These are phyloP conservation scores for Termitomyces sp. DNA, from an alignment of 768 basidiomycete species.

Conservation along the genomic window DNA sequence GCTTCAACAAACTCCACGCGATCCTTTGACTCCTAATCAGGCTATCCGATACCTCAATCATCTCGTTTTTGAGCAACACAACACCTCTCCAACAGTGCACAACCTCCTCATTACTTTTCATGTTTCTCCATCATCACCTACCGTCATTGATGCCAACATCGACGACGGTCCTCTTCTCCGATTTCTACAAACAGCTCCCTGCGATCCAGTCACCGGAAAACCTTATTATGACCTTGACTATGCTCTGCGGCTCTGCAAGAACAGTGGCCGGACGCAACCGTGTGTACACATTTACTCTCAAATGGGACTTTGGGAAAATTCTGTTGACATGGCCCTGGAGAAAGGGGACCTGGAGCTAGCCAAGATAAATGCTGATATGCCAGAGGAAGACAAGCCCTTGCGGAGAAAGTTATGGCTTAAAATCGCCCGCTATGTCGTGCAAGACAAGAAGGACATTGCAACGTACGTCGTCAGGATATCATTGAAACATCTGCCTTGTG, in stretches of 20 bases:
- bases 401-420: conserved; percentile 97
- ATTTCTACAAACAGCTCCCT: conserved; percentile 79
- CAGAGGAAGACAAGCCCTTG: conserved; percentile 81
- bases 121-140: conserved; percentile 46
- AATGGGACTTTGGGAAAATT: conserved; percentile 96
- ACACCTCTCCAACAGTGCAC: conserved; percentile 83
- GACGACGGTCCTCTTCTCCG: conserved; percentile 77
- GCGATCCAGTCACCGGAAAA: conserved; percentile 74
- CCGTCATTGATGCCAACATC: conserved; percentile 25
- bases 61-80: conserved; percentile 75
- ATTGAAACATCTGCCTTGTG: background rate
- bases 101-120: conserved; percentile 91
- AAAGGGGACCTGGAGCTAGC: conserved; percentile 95
- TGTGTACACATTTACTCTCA: conserved; percentile 97
- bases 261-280: conserved; percentile 71
- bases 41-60: conserved; percentile 87
- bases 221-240: conserved; percentile 98
- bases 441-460: conserved; percentile 97
- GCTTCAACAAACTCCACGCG: conserved; percentile 65
- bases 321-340: conserved; percentile 90
- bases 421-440: conserved; percentile 97
- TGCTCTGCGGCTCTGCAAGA: conserved; percentile 87
- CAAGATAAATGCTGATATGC: conserved; percentile 92
- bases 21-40: conserved; percentile 75
- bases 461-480: conserved; percentile 53